Conservation (phyloP, 768 basidiomycete species). For the Mycena albidolilacea region DNA sequence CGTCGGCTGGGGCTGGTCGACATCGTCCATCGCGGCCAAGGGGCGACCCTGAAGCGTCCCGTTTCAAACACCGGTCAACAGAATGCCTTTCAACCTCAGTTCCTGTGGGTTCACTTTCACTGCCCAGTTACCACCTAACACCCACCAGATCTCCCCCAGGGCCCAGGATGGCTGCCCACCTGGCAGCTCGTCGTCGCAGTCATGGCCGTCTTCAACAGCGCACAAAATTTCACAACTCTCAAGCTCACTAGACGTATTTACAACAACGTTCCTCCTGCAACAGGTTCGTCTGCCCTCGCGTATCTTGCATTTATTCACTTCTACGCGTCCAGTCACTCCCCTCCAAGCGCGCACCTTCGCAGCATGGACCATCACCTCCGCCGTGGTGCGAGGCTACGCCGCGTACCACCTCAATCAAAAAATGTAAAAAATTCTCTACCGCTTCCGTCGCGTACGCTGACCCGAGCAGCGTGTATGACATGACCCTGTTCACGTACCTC, state of each 20-base stretch:
- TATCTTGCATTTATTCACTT: constrained; percentile 25
- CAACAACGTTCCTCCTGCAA: constrained; percentile 57
- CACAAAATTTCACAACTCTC: constrained; percentile 86
- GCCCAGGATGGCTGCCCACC: constrained; percentile 81
- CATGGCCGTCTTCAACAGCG: constrained; percentile 87
- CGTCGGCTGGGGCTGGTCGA: constrained; percentile 44
- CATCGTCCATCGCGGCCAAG: neutral
- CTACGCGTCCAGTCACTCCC: constrained; percentile 73
- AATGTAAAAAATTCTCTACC: constrained; percentile 63
- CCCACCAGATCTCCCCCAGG: constrained; percentile 71
- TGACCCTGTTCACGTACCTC: constrained; percentile 89
- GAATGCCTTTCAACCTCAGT: constrained; percentile 31
- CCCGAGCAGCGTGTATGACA: constrained; percentile 85
- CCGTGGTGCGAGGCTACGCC: constrained; percentile 86
- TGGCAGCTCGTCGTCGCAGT: constrained; percentile 91
- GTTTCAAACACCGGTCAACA: neutral
- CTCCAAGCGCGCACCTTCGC: constrained; percentile 93
- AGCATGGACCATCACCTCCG: constrained; percentile 91
- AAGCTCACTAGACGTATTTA: constrained; percentile 87
- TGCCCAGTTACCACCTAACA: constrained; percentile 20
- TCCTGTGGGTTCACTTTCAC: constrained; percentile 18
- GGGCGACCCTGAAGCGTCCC: neutral
- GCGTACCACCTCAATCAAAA: constrained; percentile 92
- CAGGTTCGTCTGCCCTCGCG: constrained; percentile 48
- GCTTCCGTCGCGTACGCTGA: constrained; percentile 30